Base-by-base conservation (phyloP, 2,329 filamentous ascomycete genomes). In the Stagonosporopsis vannaccii region DNA sequence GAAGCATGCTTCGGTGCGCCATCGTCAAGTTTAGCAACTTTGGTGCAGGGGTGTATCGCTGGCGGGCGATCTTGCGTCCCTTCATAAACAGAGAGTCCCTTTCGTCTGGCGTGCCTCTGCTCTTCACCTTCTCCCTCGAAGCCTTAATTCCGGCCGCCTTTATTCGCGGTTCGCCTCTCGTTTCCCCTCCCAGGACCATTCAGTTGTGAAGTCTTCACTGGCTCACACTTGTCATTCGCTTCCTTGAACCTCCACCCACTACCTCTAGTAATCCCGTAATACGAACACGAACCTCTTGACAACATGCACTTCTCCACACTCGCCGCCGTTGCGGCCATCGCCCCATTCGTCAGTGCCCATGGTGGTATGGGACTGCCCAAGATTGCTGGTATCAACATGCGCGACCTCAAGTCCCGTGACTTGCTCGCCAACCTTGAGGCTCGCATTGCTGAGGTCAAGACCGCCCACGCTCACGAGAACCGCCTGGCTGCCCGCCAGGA, bases 261-360 rank as follows among this genome's bases (percentile, higher is more conserved):
- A 48, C 54, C 44, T 59, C 47, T 55, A 60, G 46, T 65, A 69
- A 68, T 67, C 54, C 49, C 43, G 22, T 70, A 70, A 72, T 69
- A 57, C 53, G 49, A 63, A 59, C 65, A 51, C 47, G 17, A 47
- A 58, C 51, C 32, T 48, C 48, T 42, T 26, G 22, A 41, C 62
- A 61, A 55, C 15, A 76, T 76, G 74, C 71, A 66, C 52, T 72
- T 75, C 61, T 67, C 71, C 37, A 65, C 68, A 15, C 40, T 75
- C 40, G 70, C 72, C 46, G 68, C 65, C 42, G 61, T 65, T 37
- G 69, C 65, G 40, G 72, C 67, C 23, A 52, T 74, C 17, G 62
- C 63, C 15, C 71, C 72, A 9, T 46, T 75, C 35, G 68, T 68
- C 51, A 61, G 35, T 47, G 74, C 71, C 40, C 74, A 77, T 61